A percentile compares a stretch with the other conserved stretches of the same genome.
Conservation (phyloP, 495 filamentous ascomycete genomes). For the Penicillium paradoxum region DNA sequence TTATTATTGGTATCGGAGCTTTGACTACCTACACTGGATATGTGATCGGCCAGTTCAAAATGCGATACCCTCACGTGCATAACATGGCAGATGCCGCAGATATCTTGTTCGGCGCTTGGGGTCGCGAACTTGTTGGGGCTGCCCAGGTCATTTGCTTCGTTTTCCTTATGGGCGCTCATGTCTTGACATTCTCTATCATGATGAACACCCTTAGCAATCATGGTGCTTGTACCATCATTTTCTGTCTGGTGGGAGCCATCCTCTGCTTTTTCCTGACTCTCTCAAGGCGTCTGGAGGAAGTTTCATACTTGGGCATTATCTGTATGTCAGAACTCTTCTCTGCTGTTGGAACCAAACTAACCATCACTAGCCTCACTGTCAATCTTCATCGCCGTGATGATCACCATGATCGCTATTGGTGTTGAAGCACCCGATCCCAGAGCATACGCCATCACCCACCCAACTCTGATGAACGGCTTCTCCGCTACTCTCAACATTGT, state of each 20-base stretch:
- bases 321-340: not conserved
- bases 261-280: slow-evolving; percentile 13
- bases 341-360: not conserved
- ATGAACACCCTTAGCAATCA: slow-evolving; percentile 62
- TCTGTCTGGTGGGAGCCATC: slow-evolving; percentile 33
- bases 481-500: slow-evolving; percentile 22
- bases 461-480: slow-evolving; percentile 41
- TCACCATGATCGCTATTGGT: slow-evolving; percentile 60
- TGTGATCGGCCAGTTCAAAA: slow-evolving; percentile 23
- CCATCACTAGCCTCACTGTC: slow-evolving; percentile 47
- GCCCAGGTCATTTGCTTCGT: slow-evolving; percentile 59
- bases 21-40: slow-evolving; percentile 19
- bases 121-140: slow-evolving; percentile 57
- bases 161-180: slow-evolving; percentile 70
- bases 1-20: not conserved
- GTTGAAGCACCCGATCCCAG: slow-evolving; percentile 23
- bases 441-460: slow-evolving; percentile 9
- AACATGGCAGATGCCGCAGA: slow-evolving; percentile 62
- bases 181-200: slow-evolving; percentile 68
- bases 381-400: slow-evolving; percentile 56
- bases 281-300: not conserved
- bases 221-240: slow-evolving; percentile 63
- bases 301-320: not conserved
- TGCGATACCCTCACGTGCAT: slow-evolving; percentile 22
- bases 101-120: slow-evolving; percentile 57